Base-by-base conservation (phyloP, 352 stramenopile genomes). In the Phytophthora idaei region DNA sequence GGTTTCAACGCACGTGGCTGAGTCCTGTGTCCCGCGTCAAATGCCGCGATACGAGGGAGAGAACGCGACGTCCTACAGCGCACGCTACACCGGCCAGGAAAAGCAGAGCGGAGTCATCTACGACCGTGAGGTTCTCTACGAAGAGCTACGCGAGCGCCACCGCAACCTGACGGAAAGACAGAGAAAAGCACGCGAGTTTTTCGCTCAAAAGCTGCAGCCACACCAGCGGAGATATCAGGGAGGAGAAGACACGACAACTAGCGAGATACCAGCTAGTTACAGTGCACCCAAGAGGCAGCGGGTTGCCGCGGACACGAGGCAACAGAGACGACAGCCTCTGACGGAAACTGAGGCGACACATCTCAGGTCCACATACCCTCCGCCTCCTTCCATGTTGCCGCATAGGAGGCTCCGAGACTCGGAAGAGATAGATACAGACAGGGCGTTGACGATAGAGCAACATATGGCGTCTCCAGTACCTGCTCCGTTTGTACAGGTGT, bases 81-180 rank as follows among this genome's bases (percentile, higher is more conserved):
- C 8, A 36, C n/a, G 50, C 29, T 51, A 60, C 28, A 51, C 12
- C 21, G 29, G 61, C 27, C 49, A 27, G 4, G 34, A 28, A 4
- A 44, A 62, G 39, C 36, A 50, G 46, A 47, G 17, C 36, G 21
- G 8, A 10, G 39, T 17, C 36, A 5, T 0, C 9, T 48, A 60
- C 53, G 53, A 62, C 32, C 66, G 66, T 28, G 32, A 61, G 4
- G 60, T 48, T 0, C 69, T 69, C 25, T 73, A 69, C 60, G 60
- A 46, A 42, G 53, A 73, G 21, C 49, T 73, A 28, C 42, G 66
- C 12, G 60, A 66, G 15, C 66, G 66, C n/a, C 66, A 74, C 42
- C 55, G 66, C 34, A 56, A 59, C n/a, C 25, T 74, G 14, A 65
- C 58, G 31, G 47, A 73, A 12, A 34, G 65, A 10, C 65, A 73